These are phyloP conservation scores for Cystobasidium sp. DNA, from an alignment of 1,284 basidiomycete species.

Conservation along the genomic window DNA sequence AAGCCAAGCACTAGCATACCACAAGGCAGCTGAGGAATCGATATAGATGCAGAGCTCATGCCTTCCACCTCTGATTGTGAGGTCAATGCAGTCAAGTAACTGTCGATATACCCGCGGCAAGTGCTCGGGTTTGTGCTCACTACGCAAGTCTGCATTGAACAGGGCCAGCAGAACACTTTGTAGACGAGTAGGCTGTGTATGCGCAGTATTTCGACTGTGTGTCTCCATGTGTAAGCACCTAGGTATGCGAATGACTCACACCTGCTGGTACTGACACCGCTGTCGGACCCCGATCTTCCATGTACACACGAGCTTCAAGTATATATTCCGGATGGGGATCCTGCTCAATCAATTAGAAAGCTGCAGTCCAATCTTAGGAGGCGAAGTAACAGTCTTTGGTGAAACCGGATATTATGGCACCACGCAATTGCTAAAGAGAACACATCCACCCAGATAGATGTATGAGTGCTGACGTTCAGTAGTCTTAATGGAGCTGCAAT, in stretches of 20 bases:
- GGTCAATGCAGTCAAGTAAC: conserved; percentile 9
- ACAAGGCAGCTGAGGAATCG: conserved; percentile 15
- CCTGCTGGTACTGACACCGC: conserved; percentile 11
- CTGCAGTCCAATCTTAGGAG: conserved; percentile 15
- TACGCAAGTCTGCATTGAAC: conserved; percentile 14
- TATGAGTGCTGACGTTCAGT: conserved; percentile 8
- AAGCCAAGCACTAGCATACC: conserved; percentile 13
- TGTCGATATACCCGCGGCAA: conserved; percentile 12
- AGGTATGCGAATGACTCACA: conserved; percentile 12
- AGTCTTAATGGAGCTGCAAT: conserved; percentile 11
- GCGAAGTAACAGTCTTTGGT: conserved; percentile 15
- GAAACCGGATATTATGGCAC: conserved; percentile 13
- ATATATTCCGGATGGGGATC: conserved; percentile 15
- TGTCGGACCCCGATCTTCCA: conserved; percentile 7
- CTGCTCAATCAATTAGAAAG: conserved; percentile 12
- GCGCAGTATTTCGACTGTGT: conserved; percentile 15
- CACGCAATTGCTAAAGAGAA: conserved; percentile 10
- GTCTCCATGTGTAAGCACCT: conserved; percentile 12
- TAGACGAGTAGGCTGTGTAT: conserved; percentile 10
- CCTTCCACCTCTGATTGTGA: conserved; percentile 13
- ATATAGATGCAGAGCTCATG: conserved; percentile 16
- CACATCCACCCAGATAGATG: conserved; percentile 13
- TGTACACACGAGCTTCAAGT: conserved; percentile 15
- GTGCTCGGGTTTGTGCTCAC: conserved; percentile 12
- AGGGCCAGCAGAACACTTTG: conserved; percentile 16